These are phyloP conservation scores for Aspergillus versicolor DNA, from an alignment of 2,329 filamentous ascomycete species.

Conservation along the genomic window DNA sequence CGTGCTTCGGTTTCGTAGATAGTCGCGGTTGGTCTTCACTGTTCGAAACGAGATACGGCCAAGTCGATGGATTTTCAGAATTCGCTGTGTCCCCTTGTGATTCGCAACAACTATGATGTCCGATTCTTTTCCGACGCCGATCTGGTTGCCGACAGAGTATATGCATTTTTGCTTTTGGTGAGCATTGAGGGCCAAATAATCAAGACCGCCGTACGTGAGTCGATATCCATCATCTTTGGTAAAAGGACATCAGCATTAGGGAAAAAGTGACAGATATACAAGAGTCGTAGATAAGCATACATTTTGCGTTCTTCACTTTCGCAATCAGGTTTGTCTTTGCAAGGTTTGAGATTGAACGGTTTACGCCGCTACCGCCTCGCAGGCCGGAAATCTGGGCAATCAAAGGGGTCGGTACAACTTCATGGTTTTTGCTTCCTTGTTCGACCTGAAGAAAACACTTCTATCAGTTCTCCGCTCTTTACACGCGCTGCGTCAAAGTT, in stretches of 20 bases:
- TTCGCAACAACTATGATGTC: slow-evolving; percentile 94
- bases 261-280: neutral
- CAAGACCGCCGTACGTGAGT: slow-evolving; percentile 91
- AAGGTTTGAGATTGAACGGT: slow-evolving; percentile 82
- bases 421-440: slow-evolving; percentile 92
- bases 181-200: slow-evolving; percentile 93
- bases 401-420: slow-evolving; percentile 86
- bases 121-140: slow-evolving; percentile 96
- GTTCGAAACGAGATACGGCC: slow-evolving; percentile 96
- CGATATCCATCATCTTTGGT: slow-evolving; percentile 81
- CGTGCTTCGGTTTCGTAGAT: slow-evolving; percentile 75
- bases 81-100: slow-evolving; percentile 70
- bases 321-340: slow-evolving; percentile 91
- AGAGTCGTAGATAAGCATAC: slow-evolving; percentile 31
- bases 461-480: slow-evolving; percentile 34
- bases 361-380: slow-evolving; percentile 74
- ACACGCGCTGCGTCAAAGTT: neutral
- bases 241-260: slow-evolving; percentile 7
- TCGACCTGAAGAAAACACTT: slow-evolving; percentile 65
- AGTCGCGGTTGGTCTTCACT: slow-evolving; percentile 94
- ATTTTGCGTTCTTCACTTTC: slow-evolving; percentile 90
- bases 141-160: slow-evolving; percentile 90
- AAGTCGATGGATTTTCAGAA: slow-evolving; percentile 94
- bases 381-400: slow-evolving; percentile 83
- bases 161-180: slow-evolving; percentile 76